Conservation (phyloP, 2,329 filamentous ascomycete species). For the Colletotrichum sp. region DNA sequence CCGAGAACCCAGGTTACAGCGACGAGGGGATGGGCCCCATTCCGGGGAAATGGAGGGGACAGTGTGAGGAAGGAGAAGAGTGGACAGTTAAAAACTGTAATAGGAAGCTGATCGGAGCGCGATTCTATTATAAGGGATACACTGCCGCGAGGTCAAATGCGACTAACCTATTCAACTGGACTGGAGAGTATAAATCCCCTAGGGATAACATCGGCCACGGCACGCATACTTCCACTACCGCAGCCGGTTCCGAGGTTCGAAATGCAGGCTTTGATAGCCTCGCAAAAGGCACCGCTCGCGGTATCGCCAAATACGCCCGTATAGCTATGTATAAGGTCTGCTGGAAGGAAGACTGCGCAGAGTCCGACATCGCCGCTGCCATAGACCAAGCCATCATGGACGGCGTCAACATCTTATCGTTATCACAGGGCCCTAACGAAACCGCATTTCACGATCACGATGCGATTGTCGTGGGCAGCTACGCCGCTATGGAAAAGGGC, state of each 20-base stretch:
- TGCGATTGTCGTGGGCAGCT: neutral
- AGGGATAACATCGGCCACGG: neutral
- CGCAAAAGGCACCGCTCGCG: neutral
- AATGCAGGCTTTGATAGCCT: neutral
- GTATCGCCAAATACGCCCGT: neutral
- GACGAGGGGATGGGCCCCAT: slow-evolving; percentile 12
- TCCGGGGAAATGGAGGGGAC: slow-evolving; percentile 11
- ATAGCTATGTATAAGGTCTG: slow-evolving; percentile 4
- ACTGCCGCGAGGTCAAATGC: neutral
- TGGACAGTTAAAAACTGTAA: slow-evolving; percentile 14
- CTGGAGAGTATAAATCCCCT: neutral
- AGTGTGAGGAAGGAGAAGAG: slow-evolving; percentile 1
- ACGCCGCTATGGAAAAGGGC: neutral
- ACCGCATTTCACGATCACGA: neutral
- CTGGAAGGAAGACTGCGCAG: neutral
- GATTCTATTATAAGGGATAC: slow-evolving; percentile 3
- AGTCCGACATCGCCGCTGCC: neutral
- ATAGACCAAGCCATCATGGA: slow-evolving; percentile 9
- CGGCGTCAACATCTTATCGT: slow-evolving; percentile 1
- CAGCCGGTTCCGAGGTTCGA: neutral
- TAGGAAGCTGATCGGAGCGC: slow-evolving; percentile 19
- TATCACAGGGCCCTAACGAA: neutral
- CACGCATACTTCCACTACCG: neutral
- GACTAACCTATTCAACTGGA: neutral
- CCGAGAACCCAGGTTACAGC: slow-evolving; percentile 18